Evolutionary conservation across 768 basidiomycete genomes (phyloP).

Genomic region (Melanogaster broomeanus): DNA sequence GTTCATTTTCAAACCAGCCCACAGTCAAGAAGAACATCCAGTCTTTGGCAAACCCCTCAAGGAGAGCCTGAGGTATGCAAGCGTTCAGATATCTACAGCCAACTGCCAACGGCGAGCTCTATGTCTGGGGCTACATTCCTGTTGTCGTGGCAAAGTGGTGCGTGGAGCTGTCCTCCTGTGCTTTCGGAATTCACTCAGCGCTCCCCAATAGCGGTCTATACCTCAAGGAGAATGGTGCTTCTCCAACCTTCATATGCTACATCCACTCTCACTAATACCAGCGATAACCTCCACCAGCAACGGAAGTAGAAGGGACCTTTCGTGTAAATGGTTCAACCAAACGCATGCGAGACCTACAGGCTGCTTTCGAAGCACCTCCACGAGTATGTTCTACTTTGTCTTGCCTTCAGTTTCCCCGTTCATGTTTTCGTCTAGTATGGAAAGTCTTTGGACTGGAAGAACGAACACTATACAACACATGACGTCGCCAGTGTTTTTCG

Average conservation of each 20-base stretch:
- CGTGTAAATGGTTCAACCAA: constrained; percentile 94
- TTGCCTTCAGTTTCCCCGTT: not conserved
- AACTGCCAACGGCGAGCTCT: constrained; percentile 79
- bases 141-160: constrained; percentile 98
- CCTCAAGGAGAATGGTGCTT: constrained; percentile 88
- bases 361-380: constrained; percentile 85
- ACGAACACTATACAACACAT: constrained; percentile 86
- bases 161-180: constrained; percentile 27
- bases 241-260: not conserved
- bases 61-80: constrained; percentile 83
- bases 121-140: constrained; percentile 93
- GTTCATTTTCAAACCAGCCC: constrained; percentile 10
- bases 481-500: constrained; percentile 97
- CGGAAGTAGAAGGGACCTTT: constrained; percentile 91
- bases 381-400: constrained; percentile 49
- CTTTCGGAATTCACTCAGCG: constrained; percentile 1
- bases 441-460: constrained; percentile 89
- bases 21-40: constrained; percentile 41
- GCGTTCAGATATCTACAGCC: constrained; percentile 91
- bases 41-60: constrained; percentile 88
- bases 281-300: constrained; percentile 48
- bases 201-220: constrained; percentile 69
- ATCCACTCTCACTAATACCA: not conserved
- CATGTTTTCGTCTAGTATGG: constrained; percentile 66
- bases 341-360: constrained; percentile 95